These are phyloP conservation scores for Aquilaria malaccensis DNA, from an alignment of 345 rosid species.

Conservation along the genomic window DNA sequence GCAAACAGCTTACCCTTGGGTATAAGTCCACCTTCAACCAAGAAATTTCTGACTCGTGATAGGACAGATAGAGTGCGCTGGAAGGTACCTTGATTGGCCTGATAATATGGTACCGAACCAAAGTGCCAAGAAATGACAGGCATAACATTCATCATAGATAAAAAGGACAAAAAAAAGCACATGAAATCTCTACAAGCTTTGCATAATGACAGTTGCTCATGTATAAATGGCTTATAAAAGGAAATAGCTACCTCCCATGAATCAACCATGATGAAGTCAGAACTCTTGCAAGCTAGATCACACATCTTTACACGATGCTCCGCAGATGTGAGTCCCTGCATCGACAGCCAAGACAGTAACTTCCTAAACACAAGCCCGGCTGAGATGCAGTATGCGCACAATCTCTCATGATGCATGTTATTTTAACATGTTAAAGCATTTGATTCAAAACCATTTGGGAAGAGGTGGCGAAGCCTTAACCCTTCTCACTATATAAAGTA, in stretches of 20 bases:
- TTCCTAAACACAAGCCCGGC: not conserved
- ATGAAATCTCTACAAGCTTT: slow-evolving; percentile 1
- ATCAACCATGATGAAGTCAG: slow-evolving; percentile 86
- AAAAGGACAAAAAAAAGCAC: not conserved
- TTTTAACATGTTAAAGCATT: too few species aligned
- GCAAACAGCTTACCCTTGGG: slow-evolving; percentile 32
- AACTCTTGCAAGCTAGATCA: slow-evolving; percentile 63
- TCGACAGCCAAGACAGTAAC: slow-evolving; percentile 7
- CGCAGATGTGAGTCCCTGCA: slow-evolving; percentile 70
- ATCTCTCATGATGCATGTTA: too few species aligned
- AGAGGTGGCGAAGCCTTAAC: too few species aligned
- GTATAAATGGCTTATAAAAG: not conserved
- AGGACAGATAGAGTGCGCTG: slow-evolving; percentile 62
- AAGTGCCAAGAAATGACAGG: not conserved
- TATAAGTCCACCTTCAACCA: slow-evolving; percentile 24
- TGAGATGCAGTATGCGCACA: too few species aligned
- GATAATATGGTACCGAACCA: slow-evolving; percentile 16
- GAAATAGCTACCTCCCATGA: slow-evolving; percentile 69
- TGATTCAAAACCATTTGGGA: too few species aligned
- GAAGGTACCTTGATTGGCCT: slow-evolving; percentile 69
- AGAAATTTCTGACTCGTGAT: slow-evolving; percentile 46
- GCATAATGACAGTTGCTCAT: slow-evolving; percentile 1
- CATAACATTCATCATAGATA: not conserved
- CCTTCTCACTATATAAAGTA: too few species aligned
- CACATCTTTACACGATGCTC: slow-evolving; percentile 69